A percentile compares a stretch with the other conserved stretches of the same genome.
These are phyloP conservation scores for Sonneratia caseolaris DNA, from an alignment of 345 rosid species.

Conservation along the genomic window DNA sequence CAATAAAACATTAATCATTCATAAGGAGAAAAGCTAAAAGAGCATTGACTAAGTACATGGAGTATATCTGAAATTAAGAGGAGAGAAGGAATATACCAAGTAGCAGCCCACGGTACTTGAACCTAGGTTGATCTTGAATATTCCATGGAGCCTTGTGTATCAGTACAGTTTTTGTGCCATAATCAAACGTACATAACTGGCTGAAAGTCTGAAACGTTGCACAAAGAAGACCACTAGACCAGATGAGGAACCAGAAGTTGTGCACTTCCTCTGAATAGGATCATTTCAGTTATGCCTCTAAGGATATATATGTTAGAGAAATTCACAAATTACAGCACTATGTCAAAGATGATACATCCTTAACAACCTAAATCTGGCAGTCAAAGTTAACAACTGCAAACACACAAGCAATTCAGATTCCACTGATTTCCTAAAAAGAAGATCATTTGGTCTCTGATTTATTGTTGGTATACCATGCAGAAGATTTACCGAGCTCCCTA, in stretches of 20 bases:
- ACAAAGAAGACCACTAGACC: background rate
- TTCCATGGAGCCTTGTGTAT: slow-evolving; percentile 78
- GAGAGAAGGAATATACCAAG: slow-evolving; percentile 38
- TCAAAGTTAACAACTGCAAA: background rate
- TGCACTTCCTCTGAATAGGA: background rate
- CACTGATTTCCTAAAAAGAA: background rate
- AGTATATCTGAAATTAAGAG: background rate
- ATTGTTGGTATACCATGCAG: background rate
- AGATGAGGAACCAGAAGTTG: background rate
- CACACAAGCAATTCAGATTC: background rate
- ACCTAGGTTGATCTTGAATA: slow-evolving; percentile 81
- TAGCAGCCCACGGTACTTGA: slow-evolving; percentile 72
- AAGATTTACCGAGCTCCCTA: background rate
- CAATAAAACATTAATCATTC: background rate
- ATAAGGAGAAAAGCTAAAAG: background rate
- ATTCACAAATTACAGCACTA: background rate
- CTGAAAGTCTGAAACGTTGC: slow-evolving; percentile 72
- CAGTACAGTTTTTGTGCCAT: slow-evolving; percentile 50
- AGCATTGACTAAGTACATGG: background rate
- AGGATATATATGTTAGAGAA: background rate
- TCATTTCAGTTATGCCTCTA: background rate
- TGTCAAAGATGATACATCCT: background rate
- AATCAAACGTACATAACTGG: slow-evolving; percentile 79
- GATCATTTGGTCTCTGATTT: background rate
- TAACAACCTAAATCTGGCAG: background rate